Evolutionary conservation across 805 yeast species (phyloP).

Genomic region (Maudiozyma turicensis): DNA sequence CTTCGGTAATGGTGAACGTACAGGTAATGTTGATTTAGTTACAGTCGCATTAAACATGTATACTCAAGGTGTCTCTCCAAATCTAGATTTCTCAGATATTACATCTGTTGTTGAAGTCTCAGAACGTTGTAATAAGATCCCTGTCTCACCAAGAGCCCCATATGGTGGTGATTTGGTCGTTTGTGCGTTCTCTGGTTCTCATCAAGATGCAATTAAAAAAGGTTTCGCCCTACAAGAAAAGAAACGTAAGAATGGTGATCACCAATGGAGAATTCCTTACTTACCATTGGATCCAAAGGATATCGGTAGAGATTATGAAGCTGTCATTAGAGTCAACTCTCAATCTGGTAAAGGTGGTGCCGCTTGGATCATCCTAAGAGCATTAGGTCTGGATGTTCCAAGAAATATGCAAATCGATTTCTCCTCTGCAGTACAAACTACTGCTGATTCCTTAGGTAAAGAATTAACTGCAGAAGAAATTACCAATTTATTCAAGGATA

Average conservation of each 20-base stretch:
- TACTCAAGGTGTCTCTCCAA: conserved; percentile 68
- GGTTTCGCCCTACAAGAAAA: conserved; percentile 47
- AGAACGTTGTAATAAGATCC: conserved; percentile 73
- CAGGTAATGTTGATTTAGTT: conserved; percentile 77
- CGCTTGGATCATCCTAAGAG: conserved; percentile 73
- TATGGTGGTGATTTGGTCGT: conserved; percentile 78
- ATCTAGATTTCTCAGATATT: conserved; percentile 62
- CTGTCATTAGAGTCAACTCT: conserved; percentile 81
- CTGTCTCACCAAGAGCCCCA: conserved; percentile 70
- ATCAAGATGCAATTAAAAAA: conserved; percentile 81
- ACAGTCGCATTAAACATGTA: conserved; percentile 69
- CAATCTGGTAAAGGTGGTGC: conserved; percentile 88
- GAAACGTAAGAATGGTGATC: conserved; percentile 29
- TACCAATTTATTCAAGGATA: conserved; percentile 51
- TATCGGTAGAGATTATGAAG: conserved; percentile 83
- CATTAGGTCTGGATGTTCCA: conserved; percentile 71
- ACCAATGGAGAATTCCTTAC: conserved; percentile 66
- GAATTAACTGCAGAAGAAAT: conserved; percentile 61
- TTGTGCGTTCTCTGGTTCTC: conserved; percentile 79
- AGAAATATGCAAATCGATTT: conserved; percentile 71
- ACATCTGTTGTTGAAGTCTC: conserved; percentile 58
- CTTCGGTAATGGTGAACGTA: conserved; percentile 81
- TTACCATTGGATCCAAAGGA: conserved; percentile 79
- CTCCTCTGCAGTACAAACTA: conserved; percentile 57
- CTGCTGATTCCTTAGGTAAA: conserved; percentile 62